phyloP scores from a whole-genome alignment of 257 asterid species.

The Lycium ferocissimum region DNA sequence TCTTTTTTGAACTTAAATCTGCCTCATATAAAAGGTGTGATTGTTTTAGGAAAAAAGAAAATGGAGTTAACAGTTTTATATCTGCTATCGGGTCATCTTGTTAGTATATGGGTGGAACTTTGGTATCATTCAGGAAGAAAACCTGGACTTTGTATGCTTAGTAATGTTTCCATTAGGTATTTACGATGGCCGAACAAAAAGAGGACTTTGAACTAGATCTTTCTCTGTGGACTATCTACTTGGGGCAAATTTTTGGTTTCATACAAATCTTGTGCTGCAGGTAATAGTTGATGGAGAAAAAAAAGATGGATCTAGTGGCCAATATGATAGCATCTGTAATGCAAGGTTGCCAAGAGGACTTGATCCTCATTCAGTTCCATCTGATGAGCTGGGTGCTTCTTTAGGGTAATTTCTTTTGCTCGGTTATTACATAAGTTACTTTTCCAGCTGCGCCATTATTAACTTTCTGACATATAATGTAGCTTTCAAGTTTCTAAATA shows the following conservation, averaged over 20 bases:
- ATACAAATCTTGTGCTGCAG: constrained; percentile 51
- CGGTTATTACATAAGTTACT: background rate
- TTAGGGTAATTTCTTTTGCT: constrained; percentile 66
- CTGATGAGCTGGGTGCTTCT: constrained; percentile 91
- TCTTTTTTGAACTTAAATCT: background rate
- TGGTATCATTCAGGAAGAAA: background rate
- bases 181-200: background rate
- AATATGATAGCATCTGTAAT: constrained; percentile 82
- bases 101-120: constrained; percentile 8
- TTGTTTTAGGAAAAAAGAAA: constrained; percentile 7
- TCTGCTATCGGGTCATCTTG: constrained; percentile 2
- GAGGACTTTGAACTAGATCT: background rate
- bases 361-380: constrained; percentile 96
- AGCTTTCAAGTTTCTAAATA: background rate
- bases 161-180: constrained; percentile 6
- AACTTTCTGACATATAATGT: background rate
- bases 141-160: constrained; percentile 16
- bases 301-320: constrained; percentile 70
- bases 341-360: constrained; percentile 96
- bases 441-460: background rate
- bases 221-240: background rate
- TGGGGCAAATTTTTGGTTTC: background rate
- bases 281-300: constrained; percentile 67
- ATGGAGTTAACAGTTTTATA: constrained; percentile 19
- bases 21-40: constrained; percentile 2